Evolutionary conservation across 2,329 filamentous ascomycete genomes (phyloP), one percentile per base, ranked within the genome.

Genomic region (Penicillium sp.): DNA sequence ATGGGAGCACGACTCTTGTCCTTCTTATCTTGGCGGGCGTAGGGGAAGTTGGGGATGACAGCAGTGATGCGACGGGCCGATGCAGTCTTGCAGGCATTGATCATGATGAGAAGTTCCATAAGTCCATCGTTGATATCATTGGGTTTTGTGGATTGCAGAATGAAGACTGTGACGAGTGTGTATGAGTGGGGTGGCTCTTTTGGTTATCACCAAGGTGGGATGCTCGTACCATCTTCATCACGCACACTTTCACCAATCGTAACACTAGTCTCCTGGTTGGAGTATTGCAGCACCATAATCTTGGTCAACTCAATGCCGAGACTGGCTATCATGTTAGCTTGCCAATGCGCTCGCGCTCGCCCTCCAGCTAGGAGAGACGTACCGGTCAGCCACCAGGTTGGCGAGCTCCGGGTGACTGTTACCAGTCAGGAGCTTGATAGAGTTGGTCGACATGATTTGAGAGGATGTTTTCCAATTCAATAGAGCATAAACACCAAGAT

Each of bases 41-140:
- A 97, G 27, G 92, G 92, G 77, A 96, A 97, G 77, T 96, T 97
- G 63, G 93, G 93, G 48, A 97, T 89, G 60, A 97, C 90, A 60
- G 92, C 93, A 21, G 93, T 97, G 77, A 97, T 96, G 61, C 93
- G 89, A 61, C 92, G 87, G 11, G 93, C 93, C 34, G 87, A 89
- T 40, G 88, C 88, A 22, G 87, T 90, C 73, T 90, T 88, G 81
- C 93, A 97, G 60, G 93, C 93, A 71, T 96, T 95, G 75, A 97
- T 95, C 87, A 97, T 96, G 77, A 97, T 97, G 63, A 97, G 84
- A 36, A 97, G 84, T 77, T 99, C 93, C 93, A 99, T 97, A 56
- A 99, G 83, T 46, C 92, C 92, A 73, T 97, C 93, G 77, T 99
- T 99, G 79, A 97, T 95, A 72, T 97, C 92, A 72, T 93, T 92